Base-by-base conservation (phyloP, 1,284 basidiomycete species). In the Vanrija sp. region DNA sequence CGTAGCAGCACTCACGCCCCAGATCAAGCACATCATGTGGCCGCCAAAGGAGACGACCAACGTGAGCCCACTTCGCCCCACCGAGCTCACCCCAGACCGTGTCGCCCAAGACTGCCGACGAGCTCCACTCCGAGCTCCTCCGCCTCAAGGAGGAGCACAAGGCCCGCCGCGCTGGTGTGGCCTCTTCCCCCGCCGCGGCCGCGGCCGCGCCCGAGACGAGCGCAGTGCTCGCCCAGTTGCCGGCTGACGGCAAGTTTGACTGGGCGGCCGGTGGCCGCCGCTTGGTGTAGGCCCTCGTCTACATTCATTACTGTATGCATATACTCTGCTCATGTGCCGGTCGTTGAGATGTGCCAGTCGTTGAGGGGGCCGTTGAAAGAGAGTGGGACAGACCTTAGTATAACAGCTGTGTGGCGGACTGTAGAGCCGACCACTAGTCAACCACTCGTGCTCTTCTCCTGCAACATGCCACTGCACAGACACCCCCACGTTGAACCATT, bases 1-100 rank as follows among this genome's bases (percentile, higher is more conserved):
- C 31, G 42, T 35, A 14, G 47, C 9, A 18, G 19, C n/a, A 23
- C 47, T 48, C 8, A 38, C 25, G 2, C 22, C 18, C 3, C 37
- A 75, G 75, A 64, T 71, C 57, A 68, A 66, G 50, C 66, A 73
- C 35, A 55, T 60, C 19, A 54, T 73, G 24, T 73, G 67, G 62
- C 75, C 75, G n/a, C 61, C 67, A 18, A 66, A 69, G 59, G 73
- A 75, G 51, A 49, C 56, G 16, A 74, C 73, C 1, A 58, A 73
- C 53, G 74, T 75, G 56, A 54, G 71, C 61, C 19, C 3, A 16
- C 41, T 14, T 35, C 1, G 15, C 15, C 4, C 31, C 10, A 14
- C n/a, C 23, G 3, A 47, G 12, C 19, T 37, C 20, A 41, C 44
- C 18, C 20, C 37, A 54, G 56, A 45, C 44, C 41, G n/a, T 9